Conservation (phyloP, 306 rosid genomes). For the Glycine soja region DNA sequence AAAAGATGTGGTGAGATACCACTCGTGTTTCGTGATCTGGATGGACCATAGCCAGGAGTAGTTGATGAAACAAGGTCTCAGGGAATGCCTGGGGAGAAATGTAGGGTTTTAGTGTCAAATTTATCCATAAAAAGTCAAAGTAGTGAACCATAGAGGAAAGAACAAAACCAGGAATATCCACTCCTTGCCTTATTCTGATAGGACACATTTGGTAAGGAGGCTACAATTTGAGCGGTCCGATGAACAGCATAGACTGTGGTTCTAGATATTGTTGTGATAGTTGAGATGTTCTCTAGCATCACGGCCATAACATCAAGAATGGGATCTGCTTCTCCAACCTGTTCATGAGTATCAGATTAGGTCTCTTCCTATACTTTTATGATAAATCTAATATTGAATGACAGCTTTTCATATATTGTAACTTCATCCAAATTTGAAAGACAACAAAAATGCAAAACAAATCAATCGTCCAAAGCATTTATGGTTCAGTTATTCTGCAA, state of each 20-base stretch:
- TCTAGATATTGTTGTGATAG: slow-evolving; percentile 69
- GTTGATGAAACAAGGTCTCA: slow-evolving; percentile 93
- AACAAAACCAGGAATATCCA: slow-evolving; percentile 33
- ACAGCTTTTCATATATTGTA: background rate
- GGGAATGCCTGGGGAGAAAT: slow-evolving; percentile 78
- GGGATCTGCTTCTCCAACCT: slow-evolving; percentile 93
- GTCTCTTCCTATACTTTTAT: slow-evolving; percentile 1
- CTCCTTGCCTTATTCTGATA: slow-evolving; percentile 86
- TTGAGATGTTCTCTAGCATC: slow-evolving; percentile 84
- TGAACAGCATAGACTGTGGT: slow-evolving; percentile 74
- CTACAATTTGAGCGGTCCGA: slow-evolving; percentile 85
- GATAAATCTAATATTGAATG: slow-evolving; percentile 31
- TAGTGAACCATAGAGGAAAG: slow-evolving; percentile 38
- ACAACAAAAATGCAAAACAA: slow-evolving; percentile 29
- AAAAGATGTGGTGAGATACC: slow-evolving; percentile 86
- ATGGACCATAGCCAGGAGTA: slow-evolving; percentile 89
- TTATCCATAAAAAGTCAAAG: slow-evolving; percentile 42
- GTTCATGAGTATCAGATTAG: slow-evolving; percentile 52
- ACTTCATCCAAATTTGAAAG: slow-evolving; percentile 11
- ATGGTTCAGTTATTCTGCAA: slow-evolving; percentile 34
- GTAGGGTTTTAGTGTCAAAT: slow-evolving; percentile 44
- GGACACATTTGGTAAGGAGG: slow-evolving; percentile 74
- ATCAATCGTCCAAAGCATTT: slow-evolving; percentile 11
- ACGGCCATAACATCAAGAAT: slow-evolving; percentile 88
- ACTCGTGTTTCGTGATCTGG: slow-evolving; percentile 90